Conservation (phyloP, 371 early-diverging fungal genomes). For the Entomophthora muscae region DNA sequence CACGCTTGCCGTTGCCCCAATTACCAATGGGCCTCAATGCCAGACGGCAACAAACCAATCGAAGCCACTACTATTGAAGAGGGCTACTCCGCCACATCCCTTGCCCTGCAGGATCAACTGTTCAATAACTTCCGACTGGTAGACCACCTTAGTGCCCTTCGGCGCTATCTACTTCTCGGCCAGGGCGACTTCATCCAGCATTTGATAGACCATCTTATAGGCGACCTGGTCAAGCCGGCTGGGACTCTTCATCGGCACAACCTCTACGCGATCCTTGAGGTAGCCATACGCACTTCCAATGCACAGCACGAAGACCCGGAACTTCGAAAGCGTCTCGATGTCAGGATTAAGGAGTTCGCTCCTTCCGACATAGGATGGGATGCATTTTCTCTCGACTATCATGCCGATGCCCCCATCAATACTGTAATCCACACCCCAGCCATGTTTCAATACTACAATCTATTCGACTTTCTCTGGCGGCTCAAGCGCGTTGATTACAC, state of each 20-base stretch:
- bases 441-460: constrained; percentile 61
- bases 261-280: constrained; percentile 64
- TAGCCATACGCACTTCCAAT: constrained; percentile 76
- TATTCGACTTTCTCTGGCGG: constrained; percentile 78
- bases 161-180: constrained; percentile 75
- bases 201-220: constrained; percentile 50
- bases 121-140: constrained; percentile 55
- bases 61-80: constrained; percentile 33
- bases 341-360: constrained; percentile 39
- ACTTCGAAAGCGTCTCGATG: constrained; percentile 57
- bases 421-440: constrained; percentile 55
- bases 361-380: constrained; percentile 57
- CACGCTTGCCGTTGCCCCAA: constrained; percentile 59
- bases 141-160: constrained; percentile 72
- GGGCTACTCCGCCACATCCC: constrained; percentile 50
- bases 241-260: constrained; percentile 69
- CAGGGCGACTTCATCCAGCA: constrained; percentile 92
- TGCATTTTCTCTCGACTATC: constrained; percentile 75
- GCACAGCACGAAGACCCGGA: constrained; percentile 74
- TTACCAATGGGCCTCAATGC: constrained; percentile 17
- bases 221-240: constrained; percentile 52
- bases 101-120: constrained; percentile 47
- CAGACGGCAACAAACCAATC: constrained; percentile 17
- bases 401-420: constrained; percentile 62
- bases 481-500: constrained; percentile 74